Percentiles rank a stretch among this genome's conserved stretches.
Conservation (phyloP, 495 filamentous ascomycete genomes). For the Tuber aestivum region DNA sequence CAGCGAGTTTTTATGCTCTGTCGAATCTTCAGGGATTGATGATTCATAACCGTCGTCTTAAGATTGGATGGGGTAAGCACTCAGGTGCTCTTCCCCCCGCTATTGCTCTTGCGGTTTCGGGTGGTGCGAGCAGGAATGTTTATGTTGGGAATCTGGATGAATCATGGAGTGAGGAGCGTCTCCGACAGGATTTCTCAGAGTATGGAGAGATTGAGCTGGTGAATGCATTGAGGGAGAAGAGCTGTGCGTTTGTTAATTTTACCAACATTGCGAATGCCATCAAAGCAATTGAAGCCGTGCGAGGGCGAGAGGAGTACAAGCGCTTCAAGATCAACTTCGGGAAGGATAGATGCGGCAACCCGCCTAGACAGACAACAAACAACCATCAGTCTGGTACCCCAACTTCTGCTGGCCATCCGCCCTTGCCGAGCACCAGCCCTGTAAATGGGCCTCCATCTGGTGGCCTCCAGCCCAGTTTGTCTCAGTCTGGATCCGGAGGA, state of each 20-base stretch:
- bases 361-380: slow-evolving; percentile 76
- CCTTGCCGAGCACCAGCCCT: slow-evolving; percentile 52
- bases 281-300: slow-evolving; percentile 94
- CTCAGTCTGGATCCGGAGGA: slow-evolving; percentile 58
- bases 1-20: slow-evolving; percentile 93
- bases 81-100: slow-evolving; percentile 94
- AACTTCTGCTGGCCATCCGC: slow-evolving; percentile 59
- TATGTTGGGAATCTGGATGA: slow-evolving; percentile 98
- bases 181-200: slow-evolving; percentile 94
- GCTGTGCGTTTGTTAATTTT: slow-evolving; percentile 98
- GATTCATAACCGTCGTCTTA: slow-evolving; percentile 96
- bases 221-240: slow-evolving; percentile 95
- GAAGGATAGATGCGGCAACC: slow-evolving; percentile 96
- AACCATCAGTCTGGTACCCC: slow-evolving; percentile 46
- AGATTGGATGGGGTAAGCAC: slow-evolving; percentile 99
- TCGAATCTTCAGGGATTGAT: slow-evolving; percentile 96
- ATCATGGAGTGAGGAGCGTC: slow-evolving; percentile 89
- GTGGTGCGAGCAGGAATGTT: slow-evolving; percentile 91
- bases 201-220: slow-evolving; percentile 97
- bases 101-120: slow-evolving; percentile 91
- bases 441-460: slow-evolving; percentile 45
- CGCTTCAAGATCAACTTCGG: slow-evolving; percentile 99
- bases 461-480: slow-evolving; percentile 46
- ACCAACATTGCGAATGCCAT: slow-evolving; percentile 99
- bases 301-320: slow-evolving; percentile 89